Base-by-base conservation (phyloP, 2,329 filamentous ascomycete genomes). In the Curvularia verruculosa region DNA sequence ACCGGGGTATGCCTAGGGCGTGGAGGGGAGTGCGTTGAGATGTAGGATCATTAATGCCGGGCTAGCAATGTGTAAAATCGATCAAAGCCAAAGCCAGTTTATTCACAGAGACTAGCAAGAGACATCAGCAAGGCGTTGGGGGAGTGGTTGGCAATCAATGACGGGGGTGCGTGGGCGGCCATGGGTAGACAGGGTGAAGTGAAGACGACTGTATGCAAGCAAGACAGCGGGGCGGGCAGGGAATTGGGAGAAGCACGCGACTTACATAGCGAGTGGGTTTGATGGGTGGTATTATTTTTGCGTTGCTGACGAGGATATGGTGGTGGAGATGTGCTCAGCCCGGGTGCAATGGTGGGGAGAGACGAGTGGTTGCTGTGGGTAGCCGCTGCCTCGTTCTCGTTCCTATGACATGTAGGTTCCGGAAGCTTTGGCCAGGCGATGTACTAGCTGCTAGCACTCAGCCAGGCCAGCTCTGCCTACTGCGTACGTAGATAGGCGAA, bases 371-470 rank as follows among this genome's bases (percentile, higher is more conserved):
- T 64, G 61, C 68, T 69, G 69, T 69, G 65, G 59, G 67, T 68
- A 71, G 61, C 69, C 69, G 68, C 49, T 64, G 70, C 69, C 63
- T 63, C 56, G 59, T 60, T 56, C 63, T 63, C 56, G 59, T 60
- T 56, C 58, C 46, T 39, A 58, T 56, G 56, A 60, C 61, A 61
- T 65, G 58, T 60, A 63, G 50, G 46, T 51, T 37, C 26, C 39
- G 39, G 63, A 57, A 70, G 69, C 69, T 69, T 63, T 59, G 64
- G 59, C 55, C 63, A 58, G 51, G 59, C 63, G 61, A 61, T 52
- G 44, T 19, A 36, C 36, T 19, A 47, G 58, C 60, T 44, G 39
- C 21, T 13, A n/a, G n/a, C n/a, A n/a, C n/a, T n/a, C 43, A 31
- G 43, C 60, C 43, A 36, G 43, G n/a, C 43, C 26, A 24, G 49